Evolutionary conservation across 441 rosid genomes (phyloP).

Genomic region (Mallotus repandus): DNA sequence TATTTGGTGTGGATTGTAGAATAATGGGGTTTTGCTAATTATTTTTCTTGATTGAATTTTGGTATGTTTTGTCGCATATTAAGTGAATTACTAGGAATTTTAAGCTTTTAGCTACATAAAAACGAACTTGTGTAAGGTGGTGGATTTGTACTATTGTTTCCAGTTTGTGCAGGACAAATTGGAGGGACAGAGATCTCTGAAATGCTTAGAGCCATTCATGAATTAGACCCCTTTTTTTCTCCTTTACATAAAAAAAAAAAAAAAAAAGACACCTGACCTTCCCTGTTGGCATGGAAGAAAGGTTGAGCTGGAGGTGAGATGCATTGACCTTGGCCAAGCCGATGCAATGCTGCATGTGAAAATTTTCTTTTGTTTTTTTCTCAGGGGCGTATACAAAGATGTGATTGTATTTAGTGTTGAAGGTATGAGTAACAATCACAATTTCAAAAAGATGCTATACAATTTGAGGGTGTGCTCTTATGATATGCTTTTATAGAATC

Average conservation of each 20-base stretch:
- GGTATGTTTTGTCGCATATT: no score
- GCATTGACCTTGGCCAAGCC: neutral
- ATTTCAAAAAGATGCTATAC: neutral
- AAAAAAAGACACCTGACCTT: no score
- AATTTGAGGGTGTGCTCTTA: neutral
- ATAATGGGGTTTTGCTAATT: neutral
- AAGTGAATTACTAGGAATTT: no score
- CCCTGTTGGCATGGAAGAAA: neutral
- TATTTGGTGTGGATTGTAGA: neutral
- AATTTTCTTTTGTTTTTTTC: no score
- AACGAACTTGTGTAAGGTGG: no score
- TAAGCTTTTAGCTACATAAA: no score
- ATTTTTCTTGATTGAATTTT: neutral
- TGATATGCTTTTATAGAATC: neutral
- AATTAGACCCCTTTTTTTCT: no score
- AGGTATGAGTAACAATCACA: neutral
- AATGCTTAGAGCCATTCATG: no score
- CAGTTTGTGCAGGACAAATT: no score
- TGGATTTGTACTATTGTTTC: no score
- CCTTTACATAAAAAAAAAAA: no score
- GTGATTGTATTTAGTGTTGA: neutral
- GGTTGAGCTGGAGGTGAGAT: conserved; percentile 5
- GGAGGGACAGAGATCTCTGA: no score
- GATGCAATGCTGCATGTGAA: neutral
- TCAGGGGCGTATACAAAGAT: neutral